These are phyloP conservation scores for Paxillus ammoniavirescens DNA, from an alignment of 768 basidiomycete species.

Conservation along the genomic window DNA sequence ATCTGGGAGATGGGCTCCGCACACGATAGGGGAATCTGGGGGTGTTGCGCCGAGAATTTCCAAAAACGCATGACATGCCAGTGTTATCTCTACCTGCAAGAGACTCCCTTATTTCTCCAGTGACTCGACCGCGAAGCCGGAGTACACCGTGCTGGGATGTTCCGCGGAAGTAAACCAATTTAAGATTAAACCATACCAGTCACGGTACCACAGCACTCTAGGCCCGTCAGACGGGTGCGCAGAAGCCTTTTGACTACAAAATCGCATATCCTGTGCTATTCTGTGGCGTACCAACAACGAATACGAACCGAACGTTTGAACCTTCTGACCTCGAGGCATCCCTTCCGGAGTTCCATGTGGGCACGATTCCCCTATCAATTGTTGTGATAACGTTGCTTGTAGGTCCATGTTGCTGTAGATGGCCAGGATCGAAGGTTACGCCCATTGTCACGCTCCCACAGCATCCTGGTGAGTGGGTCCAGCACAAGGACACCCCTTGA, in stretches of 20 bases:
- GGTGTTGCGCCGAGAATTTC: neutral
- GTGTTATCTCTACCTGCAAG: conserved; percentile 13
- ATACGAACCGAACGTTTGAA: neutral
- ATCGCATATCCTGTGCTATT: too few relatives aligned
- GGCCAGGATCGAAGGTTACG: neutral
- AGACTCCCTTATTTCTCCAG: conserved; percentile 2
- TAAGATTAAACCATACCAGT: too few relatives aligned
- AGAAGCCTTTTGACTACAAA: too few relatives aligned
- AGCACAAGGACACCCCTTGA: too few relatives aligned
- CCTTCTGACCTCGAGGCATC: neutral
- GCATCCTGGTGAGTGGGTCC: too few relatives aligned
- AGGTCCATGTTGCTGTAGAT: conserved; percentile 24
- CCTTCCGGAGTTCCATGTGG: neutral
- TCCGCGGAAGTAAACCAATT: neutral
- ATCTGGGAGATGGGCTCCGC: neutral
- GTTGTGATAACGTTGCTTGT: conserved; percentile 16
- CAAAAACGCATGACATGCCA: conserved; percentile 14
- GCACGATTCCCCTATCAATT: conserved; percentile 7
- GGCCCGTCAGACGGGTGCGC: too few relatives aligned
- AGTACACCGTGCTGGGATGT: neutral
- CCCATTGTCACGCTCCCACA: too few relatives aligned
- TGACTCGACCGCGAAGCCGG: too few relatives aligned
- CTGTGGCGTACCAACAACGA: too few relatives aligned
- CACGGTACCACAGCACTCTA: too few relatives aligned
- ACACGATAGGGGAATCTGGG: too few relatives aligned